Percentiles rank a stretch among this genome's conserved stretches.
Evolutionary conservation across 2,329 filamentous ascomycete species (phyloP).

Genomic region (Coleophoma cylindrospora): DNA sequence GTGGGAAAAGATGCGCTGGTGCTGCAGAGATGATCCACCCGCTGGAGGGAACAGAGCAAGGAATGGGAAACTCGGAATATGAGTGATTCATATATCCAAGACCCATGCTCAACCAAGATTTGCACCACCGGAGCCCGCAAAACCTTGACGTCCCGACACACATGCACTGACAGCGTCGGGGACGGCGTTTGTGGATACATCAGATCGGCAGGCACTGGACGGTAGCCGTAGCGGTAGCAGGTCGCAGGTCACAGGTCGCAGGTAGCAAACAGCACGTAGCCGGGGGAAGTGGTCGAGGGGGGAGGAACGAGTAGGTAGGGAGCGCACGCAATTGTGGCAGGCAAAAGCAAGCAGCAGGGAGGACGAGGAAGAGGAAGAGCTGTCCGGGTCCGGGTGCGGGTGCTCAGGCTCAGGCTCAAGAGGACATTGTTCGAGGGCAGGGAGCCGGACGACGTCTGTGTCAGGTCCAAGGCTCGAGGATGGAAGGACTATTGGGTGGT

Average conservation of each 20-base stretch:
- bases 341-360: too few species aligned
- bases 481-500: too few species aligned
- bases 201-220: too few species aligned
- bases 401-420: too few species aligned
- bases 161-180: not conserved
- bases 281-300: too few species aligned
- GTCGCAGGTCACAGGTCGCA: not conserved
- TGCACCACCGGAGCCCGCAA: not conserved
- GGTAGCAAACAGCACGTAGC: not conserved
- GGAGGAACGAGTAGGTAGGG: too few species aligned
- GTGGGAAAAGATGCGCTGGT: not conserved
- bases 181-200: not conserved
- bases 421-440: too few species aligned
- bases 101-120: not conserved
- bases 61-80: conserved; percentile 9
- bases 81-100: conserved; percentile 8
- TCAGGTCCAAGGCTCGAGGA: too few species aligned
- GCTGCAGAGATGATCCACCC: conserved; percentile 22
- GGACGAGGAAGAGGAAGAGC: too few species aligned
- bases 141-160: not conserved
- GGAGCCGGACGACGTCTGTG: too few species aligned
- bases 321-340: too few species aligned
- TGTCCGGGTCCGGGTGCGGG: too few species aligned
- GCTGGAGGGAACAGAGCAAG: conserved; percentile 1
- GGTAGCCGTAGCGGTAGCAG: not conserved